phyloP scores from a whole-genome alignment of 2,329 filamentous ascomycete species.

The Phialophora verrucosa region DNA sequence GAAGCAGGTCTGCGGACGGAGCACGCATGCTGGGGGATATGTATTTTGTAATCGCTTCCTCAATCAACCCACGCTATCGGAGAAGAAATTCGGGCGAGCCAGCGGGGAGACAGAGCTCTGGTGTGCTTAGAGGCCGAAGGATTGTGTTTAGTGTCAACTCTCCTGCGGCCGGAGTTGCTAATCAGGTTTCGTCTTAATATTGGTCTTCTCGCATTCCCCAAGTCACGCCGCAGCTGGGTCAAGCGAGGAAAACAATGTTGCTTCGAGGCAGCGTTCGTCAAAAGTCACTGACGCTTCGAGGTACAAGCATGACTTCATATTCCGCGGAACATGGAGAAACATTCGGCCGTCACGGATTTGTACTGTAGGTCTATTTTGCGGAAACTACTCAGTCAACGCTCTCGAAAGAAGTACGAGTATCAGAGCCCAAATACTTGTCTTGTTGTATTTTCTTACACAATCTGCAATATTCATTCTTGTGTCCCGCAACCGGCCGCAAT shows the following conservation, averaged over 20 bases:
- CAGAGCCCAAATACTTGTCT: constrained; percentile 37
- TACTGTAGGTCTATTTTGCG: not conserved
- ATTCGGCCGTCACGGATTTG: not conserved
- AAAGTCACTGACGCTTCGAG: constrained; percentile 8
- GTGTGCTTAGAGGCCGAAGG: not conserved
- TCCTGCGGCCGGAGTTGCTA: not conserved
- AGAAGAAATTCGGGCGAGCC: not conserved
- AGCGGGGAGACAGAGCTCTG: not conserved
- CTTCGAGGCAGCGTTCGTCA: not conserved
- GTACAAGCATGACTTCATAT: constrained; percentile 13
- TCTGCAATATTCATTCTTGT: not conserved
- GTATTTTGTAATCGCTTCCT: not conserved
- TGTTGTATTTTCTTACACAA: not conserved
- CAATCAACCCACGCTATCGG: not conserved
- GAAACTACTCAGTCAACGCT: constrained; percentile 46
- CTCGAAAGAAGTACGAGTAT: constrained; percentile 51
- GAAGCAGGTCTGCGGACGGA: constrained; percentile 51
- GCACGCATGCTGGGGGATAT: constrained; percentile 32
- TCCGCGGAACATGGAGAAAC: not conserved
- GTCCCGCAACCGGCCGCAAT: not conserved
- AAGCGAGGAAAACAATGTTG: not conserved
- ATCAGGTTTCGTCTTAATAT: not conserved
- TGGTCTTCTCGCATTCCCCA: not conserved
- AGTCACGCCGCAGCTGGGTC: not conserved
- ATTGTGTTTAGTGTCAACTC: not conserved